Base-by-base conservation (phyloP, 2,329 filamentous ascomycete species). In the Aspergillus ibericus region DNA sequence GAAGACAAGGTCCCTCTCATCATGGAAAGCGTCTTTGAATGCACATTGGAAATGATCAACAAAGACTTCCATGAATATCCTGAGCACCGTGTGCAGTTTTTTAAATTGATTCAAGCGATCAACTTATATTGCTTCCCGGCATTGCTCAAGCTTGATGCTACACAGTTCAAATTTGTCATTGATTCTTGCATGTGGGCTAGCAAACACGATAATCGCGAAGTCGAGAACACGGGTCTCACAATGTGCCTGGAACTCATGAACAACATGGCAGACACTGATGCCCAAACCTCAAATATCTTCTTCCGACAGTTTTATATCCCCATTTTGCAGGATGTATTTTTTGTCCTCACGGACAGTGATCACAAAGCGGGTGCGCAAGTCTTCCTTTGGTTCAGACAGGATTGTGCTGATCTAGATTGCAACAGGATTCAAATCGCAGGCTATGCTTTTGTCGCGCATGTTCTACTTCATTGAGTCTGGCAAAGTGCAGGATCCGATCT, bases 151-250 rank as follows among this genome's bases (percentile, higher is more conserved):
- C 87, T 99, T 34, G 93, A 99, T 73, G 93, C 91, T 70, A 88
- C 92, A 59, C 95, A 97, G 73, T 99, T 99, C 86, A 99, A 99
- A 80, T 96, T 98, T 72, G 93, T 99, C 69, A 98, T 99, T 66
- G 95, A 99, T 76, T 96, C 93, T 35, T 99, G 96, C 82, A 92
- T 98, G 84, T 99, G 95, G 96, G 95, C 96, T n/a, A 97, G 93
- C 82, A 99, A 99, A 82, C 95, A 99, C 77, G 95, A 99, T 80
- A 99, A 99, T 79, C 90, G 95, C 60, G 92, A 97, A 72, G 95
- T 99, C 29, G 95, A 99, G 78, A 92, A 91, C 66, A 96, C 95
- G 38, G 95, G 95, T 60, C 86, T 99, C 61, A 95, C 93, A 77
- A 99, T 99, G 95, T 98, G 93, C 76, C 86, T 96, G 66, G 95